phyloP scores from a whole-genome alignment of 169 alveolate genomes.

The Eimeria acervulina region DNA sequence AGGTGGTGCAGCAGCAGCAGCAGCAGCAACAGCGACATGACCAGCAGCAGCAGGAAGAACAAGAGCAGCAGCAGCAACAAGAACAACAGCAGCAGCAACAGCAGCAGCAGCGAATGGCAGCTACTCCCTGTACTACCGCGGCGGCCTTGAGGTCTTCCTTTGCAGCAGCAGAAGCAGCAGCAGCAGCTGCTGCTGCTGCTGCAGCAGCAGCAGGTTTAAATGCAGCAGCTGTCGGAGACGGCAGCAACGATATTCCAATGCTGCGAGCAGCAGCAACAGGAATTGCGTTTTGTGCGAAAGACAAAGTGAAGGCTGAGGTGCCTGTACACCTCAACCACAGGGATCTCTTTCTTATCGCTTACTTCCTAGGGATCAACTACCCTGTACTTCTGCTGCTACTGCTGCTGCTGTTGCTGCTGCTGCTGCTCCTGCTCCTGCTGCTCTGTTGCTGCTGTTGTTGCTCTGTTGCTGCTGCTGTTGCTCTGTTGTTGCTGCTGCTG shows the following conservation, averaged over 20 bases:
- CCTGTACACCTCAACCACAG: conserved; percentile 50
- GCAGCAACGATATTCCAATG: conserved; percentile 67
- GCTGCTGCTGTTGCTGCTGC: conserved; percentile 16
- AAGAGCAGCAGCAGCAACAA: background rate
- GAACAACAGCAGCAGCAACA: background rate
- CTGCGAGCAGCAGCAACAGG: conserved; percentile 67
- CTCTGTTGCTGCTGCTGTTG: conserved; percentile 2
- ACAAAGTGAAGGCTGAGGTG: conserved; percentile 25
- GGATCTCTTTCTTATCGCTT: conserved; percentile 28
- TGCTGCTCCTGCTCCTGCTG: background rate
- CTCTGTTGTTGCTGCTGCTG: conserved; percentile 8
- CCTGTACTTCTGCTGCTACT: conserved; percentile 53
- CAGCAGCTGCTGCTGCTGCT: background rate
- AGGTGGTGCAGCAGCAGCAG: background rate
- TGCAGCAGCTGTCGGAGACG: conserved; percentile 51
- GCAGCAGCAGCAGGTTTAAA: background rate
- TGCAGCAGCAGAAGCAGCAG: background rate
- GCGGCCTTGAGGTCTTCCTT: background rate
- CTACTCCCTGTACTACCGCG: background rate
- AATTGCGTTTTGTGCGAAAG: conserved; percentile 69
- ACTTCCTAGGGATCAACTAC: conserved; percentile 29
- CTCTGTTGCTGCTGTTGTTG: background rate
- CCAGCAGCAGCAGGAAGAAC: background rate
- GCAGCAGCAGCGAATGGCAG: background rate
- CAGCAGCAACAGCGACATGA: background rate